These are phyloP conservation scores for Coemansia sp. DNA, from an alignment of 192 early-diverging fungal species.

Conservation along the genomic window DNA sequence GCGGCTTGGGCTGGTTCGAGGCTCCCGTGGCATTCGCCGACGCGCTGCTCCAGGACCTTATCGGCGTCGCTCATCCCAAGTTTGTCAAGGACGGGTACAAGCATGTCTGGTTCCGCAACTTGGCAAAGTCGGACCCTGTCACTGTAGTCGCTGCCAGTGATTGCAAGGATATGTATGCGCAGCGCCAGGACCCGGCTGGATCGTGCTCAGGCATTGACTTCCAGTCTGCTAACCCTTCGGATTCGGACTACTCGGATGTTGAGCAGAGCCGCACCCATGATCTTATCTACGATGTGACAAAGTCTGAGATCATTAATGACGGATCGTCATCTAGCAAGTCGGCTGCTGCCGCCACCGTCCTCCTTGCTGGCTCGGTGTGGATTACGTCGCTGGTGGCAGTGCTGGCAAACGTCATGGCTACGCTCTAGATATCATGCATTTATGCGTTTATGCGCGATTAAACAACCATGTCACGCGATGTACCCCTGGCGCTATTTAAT, in stretches of 20 bases:
- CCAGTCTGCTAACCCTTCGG: constrained; percentile 38
- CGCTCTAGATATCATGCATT: neutral
- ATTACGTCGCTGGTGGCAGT: neutral
- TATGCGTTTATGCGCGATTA: neutral
- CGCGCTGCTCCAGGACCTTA: constrained; percentile 70
- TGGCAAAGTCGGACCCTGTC: constrained; percentile 61
- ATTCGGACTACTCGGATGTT: constrained; percentile 41
- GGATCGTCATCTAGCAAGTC: neutral
- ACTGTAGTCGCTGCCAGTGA: constrained; percentile 52
- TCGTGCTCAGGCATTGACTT: constrained; percentile 41
- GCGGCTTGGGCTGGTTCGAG: constrained; percentile 75
- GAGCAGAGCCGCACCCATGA: constrained; percentile 46
- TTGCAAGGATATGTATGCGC: constrained; percentile 59
- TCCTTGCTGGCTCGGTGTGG: neutral
- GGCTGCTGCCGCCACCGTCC: neutral
- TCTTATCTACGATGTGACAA: constrained; percentile 45
- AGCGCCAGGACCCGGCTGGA: constrained; percentile 28
- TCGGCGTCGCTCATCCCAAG: constrained; percentile 64
- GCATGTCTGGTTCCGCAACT: constrained; percentile 73
- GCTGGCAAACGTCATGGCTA: neutral
- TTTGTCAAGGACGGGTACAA: constrained; percentile 54
- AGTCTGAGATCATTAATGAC: constrained; percentile 37
- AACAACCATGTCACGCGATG: too few relatives aligned
- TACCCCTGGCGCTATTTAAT: too few relatives aligned
- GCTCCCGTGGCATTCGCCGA: constrained; percentile 67